Evolutionary conservation across 2,329 filamentous ascomycete genomes (phyloP), one percentile per base, ranked within the genome.

Genomic region (Fusarium acutatum): DNA sequence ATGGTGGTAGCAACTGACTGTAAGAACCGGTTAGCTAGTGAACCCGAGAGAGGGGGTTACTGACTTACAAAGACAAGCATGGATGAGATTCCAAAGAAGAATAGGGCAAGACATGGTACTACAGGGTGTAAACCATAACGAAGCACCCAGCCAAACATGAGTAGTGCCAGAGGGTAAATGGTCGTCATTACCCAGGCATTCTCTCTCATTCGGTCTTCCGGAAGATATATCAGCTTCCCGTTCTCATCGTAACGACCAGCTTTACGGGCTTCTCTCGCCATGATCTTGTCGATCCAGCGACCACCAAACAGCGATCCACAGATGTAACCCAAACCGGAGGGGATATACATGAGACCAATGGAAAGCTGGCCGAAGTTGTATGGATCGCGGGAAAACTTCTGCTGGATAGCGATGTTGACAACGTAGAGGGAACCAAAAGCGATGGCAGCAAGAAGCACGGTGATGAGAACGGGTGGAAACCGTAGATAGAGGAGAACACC

Each of bases 181-280:
- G 90, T 84, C 2, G 91, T 91, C 7, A 92, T 92, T 2, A 95
- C 81, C 92, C 92, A 96, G 6, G 92, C 92, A 79, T 97, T 96
- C 79, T 96, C 92, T 47, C 91, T 87, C 89, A 96, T 93, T 18
- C 94, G 88, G 80, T 97, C 94, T 82, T 96, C 94, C 0, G 94
- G 94, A 5, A 90, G 85, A 77, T 90, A 92, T 15, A 94, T 83
- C 26, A 94, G 84, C 66, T 87, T 88, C 20, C 93, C 93, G 41
- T 88, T 82, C 40, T 87, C 87, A 74, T 94, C 92, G 76, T 91
- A 92, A 30, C 93, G 86, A 18, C 89, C 89, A 0, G 92, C 93
- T 71, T 87, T 91, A n/a, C 83, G 84, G 2, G 94, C 94, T 81
- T 94, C 92, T 26, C 92, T 88, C 37, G 89, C 86, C 94, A 96